Conservation (phyloP, 345 rosid species). For the Eucalyptus polybractea region DNA sequence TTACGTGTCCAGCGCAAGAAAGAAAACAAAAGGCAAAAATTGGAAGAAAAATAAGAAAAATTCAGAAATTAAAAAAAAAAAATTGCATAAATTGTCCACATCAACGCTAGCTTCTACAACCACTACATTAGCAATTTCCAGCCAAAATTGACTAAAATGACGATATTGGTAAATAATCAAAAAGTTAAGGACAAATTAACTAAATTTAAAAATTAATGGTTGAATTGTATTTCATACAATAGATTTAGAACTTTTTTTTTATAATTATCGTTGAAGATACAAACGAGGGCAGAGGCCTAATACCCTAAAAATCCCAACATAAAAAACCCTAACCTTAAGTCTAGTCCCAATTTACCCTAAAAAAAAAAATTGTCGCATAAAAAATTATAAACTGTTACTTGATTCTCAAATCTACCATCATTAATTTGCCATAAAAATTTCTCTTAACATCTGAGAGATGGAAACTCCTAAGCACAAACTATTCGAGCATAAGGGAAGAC, state of each 20-base stretch:
- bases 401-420: neutral
- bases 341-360: too few relatives aligned
- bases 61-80: neutral
- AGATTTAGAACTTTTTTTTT: neutral
- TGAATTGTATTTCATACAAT: neutral
- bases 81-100: fast-evolving
- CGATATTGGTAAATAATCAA: neutral
- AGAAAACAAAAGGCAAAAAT: neutral
- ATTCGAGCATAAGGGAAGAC: neutral
- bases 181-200: neutral
- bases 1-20: neutral
- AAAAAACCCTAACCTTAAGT: too few relatives aligned
- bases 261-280: neutral
- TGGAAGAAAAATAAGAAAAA: neutral
- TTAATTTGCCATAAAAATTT: neutral
- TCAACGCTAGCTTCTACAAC: fast-evolving
- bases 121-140: neutral
- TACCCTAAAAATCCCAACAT: too few relatives aligned
- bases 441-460: neutral
- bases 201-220: neutral
- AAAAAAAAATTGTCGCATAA: too few relatives aligned
- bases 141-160: fast-evolving
- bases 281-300: neutral
- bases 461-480: too few relatives aligned
- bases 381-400: too few relatives aligned